Evolutionary conservation across 495 filamentous ascomycete genomes (phyloP).

Genomic region (Aspergillus hancockii): DNA sequence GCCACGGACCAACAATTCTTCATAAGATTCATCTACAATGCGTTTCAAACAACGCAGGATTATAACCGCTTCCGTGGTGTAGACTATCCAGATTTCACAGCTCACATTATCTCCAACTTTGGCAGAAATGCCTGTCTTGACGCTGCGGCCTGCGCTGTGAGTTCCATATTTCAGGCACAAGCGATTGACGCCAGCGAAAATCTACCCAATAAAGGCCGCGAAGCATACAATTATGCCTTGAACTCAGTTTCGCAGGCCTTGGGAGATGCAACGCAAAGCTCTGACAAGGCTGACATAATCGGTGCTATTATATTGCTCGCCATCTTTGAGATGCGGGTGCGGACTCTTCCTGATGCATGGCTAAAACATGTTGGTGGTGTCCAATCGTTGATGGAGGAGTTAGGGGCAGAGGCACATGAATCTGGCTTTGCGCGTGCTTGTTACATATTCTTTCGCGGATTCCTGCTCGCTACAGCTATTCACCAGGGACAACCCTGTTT

Average conservation of each 20-base stretch:
- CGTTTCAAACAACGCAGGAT: not conserved
- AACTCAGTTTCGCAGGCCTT: not conserved
- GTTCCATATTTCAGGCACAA: not conserved
- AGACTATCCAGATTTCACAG: not conserved
- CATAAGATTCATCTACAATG: not conserved
- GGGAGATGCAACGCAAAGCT: not conserved
- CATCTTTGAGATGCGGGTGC: slow-evolving; percentile 40
- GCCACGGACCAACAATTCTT: not conserved
- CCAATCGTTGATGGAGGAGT: slow-evolving; percentile 30
- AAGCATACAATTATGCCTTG: not conserved
- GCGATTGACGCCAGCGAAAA: not conserved
- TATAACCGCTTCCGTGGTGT: not conserved
- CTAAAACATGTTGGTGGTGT: slow-evolving; percentile 35
- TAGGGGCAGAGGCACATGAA: slow-evolving; percentile 24
- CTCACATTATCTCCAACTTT: not conserved
- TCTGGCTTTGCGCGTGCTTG: slow-evolving; percentile 28
- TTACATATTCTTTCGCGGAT: slow-evolving; percentile 36
- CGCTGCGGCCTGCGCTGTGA: not conserved
- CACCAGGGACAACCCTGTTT: slow-evolving; percentile 34
- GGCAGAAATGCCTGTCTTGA: not conserved
- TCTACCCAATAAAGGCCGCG: not conserved
- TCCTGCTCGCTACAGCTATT: slow-evolving; percentile 32
- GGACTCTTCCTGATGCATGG: slow-evolving; percentile 32
- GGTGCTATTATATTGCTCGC: slow-evolving; percentile 38
- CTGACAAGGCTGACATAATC: slow-evolving; percentile 26